These are phyloP conservation scores for Macroventuria anomochaeta DNA, from an alignment of 2,329 filamentous ascomycete species.

Conservation along the genomic window DNA sequence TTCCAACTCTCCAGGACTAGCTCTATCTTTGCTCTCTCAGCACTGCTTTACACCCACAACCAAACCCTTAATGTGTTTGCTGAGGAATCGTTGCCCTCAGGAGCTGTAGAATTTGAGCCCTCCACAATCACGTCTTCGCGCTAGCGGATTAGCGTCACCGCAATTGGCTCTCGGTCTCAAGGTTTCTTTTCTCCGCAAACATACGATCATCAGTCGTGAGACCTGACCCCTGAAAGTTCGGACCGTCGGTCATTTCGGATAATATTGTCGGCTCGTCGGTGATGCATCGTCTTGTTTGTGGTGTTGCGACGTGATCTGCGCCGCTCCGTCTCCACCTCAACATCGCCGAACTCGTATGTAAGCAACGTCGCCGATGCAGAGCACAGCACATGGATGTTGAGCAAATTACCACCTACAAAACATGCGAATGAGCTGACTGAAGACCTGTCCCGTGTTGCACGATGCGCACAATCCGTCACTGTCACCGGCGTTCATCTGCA, in stretches of 20 bases:
- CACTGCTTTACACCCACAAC: background rate
- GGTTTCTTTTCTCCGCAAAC: slow-evolving; percentile 6
- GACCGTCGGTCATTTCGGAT: slow-evolving; percentile 1
- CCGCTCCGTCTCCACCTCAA: background rate
- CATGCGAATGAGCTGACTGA: background rate
- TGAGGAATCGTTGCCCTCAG: slow-evolving; percentile 6
- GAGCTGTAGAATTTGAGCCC: slow-evolving; percentile 16
- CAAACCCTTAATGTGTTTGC: slow-evolving; percentile 1
- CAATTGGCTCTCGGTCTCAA: slow-evolving; percentile 2
- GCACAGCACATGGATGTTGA: background rate
- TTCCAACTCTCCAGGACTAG: background rate
- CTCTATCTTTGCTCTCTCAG: background rate
- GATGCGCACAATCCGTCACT: background rate
- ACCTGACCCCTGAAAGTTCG: slow-evolving; percentile 5
- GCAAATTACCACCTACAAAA: background rate
- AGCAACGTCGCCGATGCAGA: slow-evolving; percentile 8
- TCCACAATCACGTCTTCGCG: slow-evolving; percentile 18
- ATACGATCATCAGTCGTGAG: slow-evolving; percentile 9
- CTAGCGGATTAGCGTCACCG: slow-evolving; percentile 10
- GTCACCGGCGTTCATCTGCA: background rate
- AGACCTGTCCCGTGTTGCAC: background rate
- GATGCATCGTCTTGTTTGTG: background rate
- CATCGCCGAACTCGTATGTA: slow-evolving; percentile 8
- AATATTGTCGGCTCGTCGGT: slow-evolving; percentile 12
- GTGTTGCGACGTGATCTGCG: background rate